A percentile compares a stretch with the other conserved stretches of the same genome.
Evolutionary conservation across 106 monocot genomes (phyloP).

Genomic region (Dioscorea zingiberensis): DNA sequence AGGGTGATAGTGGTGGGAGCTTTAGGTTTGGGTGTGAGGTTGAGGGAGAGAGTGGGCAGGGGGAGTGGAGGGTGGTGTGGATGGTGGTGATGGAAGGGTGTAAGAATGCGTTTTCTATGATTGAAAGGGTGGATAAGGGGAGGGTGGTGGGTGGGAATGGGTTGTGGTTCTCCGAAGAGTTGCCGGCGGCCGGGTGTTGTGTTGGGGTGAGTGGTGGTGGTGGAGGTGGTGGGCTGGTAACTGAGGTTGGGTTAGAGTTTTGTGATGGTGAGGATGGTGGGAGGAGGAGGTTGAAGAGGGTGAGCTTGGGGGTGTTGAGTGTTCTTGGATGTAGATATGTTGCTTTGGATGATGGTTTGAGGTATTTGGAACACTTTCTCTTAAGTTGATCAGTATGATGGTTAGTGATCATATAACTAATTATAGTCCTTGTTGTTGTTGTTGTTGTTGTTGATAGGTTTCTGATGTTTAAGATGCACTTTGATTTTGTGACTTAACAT

Average conservation of each 20-base stretch:
- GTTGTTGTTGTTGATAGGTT: too few species aligned
- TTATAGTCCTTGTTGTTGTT: too few species aligned
- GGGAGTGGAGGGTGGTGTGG: conserved; percentile 29
- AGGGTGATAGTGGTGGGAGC: background rate
- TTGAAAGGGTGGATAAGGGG: conserved; percentile 25
- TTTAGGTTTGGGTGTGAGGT: conserved; percentile 28
- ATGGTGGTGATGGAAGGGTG: conserved; percentile 22
- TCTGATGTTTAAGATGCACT: too few species aligned
- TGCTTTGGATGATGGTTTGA: conserved; percentile 25
- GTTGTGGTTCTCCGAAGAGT: conserved; percentile 33
- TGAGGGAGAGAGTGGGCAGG: background rate
- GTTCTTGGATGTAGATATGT: conserved; percentile 31
- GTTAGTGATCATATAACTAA: too few species aligned
- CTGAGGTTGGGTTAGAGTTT: conserved; percentile 10
- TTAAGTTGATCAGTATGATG: too few species aligned
- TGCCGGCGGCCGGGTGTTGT: conserved; percentile 21
- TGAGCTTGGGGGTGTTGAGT: conserved; percentile 38
- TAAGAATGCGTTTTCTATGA: conserved; percentile 26
- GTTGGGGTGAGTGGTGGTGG: conserved; percentile 4
- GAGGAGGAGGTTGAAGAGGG: conserved; percentile 6
- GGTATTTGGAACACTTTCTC: conserved; percentile 35
- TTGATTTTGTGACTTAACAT: too few species aligned
- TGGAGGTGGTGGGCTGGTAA: conserved; percentile 10
- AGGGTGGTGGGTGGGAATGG: conserved; percentile 12
- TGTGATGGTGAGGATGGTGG: background rate